phyloP scores from a whole-genome alignment of 306 rosid genomes.

The Inga oerstediana region DNA sequence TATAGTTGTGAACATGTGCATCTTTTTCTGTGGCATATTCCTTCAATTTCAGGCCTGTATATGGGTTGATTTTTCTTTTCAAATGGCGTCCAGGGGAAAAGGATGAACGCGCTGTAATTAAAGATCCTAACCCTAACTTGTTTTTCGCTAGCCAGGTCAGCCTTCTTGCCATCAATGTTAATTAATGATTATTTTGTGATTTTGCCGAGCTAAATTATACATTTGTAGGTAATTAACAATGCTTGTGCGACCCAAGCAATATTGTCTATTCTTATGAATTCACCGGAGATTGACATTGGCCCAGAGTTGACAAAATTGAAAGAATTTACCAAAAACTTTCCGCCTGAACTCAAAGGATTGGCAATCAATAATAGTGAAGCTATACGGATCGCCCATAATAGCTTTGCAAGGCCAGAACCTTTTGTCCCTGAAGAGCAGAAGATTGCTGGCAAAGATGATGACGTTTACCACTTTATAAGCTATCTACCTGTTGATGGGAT shows the following conservation, averaged over 20 bases:
- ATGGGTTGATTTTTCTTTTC: conserved; percentile 5
- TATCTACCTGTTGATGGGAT: background rate
- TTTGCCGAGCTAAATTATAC: background rate
- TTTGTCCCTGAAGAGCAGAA: conserved; percentile 7
- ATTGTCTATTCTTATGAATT: background rate
- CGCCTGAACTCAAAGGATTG: conserved; percentile 1
- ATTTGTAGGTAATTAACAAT: background rate
- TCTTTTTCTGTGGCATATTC: background rate
- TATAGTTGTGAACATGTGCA: background rate
- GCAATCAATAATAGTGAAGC: conserved; percentile 4
- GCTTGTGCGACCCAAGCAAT: conserved; percentile 6
- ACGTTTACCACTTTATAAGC: background rate
- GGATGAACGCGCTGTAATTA: background rate
- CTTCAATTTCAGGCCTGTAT: background rate
- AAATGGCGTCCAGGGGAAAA: conserved; percentile 4
- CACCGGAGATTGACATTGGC: background rate
- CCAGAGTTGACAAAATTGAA: background rate
- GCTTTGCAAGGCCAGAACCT: background rate
- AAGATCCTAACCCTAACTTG: background rate
- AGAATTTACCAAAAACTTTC: background rate
- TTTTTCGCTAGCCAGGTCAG: conserved; percentile 3
- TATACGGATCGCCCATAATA: background rate
- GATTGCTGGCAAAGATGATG: background rate
- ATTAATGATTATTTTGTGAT: background rate
- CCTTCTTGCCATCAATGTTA: background rate